Conservation (phyloP, 345 rosid genomes). For the Boechera divaricarpa region DNA sequence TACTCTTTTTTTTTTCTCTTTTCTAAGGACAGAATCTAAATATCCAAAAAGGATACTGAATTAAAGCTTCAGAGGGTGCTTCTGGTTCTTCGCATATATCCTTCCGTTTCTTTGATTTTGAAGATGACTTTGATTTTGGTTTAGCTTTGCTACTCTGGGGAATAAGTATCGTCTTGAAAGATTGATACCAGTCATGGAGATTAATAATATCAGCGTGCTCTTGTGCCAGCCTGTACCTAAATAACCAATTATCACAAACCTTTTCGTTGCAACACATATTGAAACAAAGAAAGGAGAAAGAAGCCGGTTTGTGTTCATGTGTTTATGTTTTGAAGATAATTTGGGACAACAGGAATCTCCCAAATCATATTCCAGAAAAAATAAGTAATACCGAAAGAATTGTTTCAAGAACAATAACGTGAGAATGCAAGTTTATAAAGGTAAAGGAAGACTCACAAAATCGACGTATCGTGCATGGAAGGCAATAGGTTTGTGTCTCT, state of each 20-base stretch:
- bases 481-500: conserved; percentile 53
- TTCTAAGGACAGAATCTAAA: conserved; percentile 3
- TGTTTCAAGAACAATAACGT: conserved; percentile 11
- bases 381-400: neutral
- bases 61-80: conserved; percentile 61
- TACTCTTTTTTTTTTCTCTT: neutral
- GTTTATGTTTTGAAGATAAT: conserved; percentile 4
- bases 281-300: conserved; percentile 25
- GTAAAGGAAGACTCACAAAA: conserved; percentile 63
- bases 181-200: conserved; percentile 92
- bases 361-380: conserved; percentile 11
- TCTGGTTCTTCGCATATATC: conserved; percentile 51
- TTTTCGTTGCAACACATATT: conserved; percentile 25
- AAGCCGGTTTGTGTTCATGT: conserved; percentile 10
- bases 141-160: conserved; percentile 53
- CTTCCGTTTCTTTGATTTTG: conserved; percentile 69
- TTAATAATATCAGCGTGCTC: conserved; percentile 92
- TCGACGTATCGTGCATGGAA: conserved; percentile 86
- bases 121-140: conserved; percentile 59
- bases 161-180: conserved; percentile 67
- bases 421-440: conserved; percentile 19
- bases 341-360: conserved; percentile 1
- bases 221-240: conserved; percentile 77
- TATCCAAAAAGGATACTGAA: conserved; percentile 81
- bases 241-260: conserved; percentile 12